Evolutionary conservation across 2,329 filamentous ascomycete genomes (phyloP).

Genomic region (Aspergillus ochraceus): DNA sequence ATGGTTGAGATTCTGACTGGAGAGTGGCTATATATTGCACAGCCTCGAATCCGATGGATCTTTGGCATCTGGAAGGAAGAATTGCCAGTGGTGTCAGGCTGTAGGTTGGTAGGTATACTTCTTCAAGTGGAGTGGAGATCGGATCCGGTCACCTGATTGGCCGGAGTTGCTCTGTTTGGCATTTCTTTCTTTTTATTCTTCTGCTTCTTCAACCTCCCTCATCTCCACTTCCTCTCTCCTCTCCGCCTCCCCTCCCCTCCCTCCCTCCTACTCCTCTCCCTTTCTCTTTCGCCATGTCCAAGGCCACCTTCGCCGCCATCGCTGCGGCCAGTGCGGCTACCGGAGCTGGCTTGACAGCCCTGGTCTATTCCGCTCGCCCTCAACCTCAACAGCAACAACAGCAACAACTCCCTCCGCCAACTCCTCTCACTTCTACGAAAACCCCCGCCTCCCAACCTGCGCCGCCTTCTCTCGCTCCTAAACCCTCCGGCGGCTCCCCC

Average conservation of each 20-base stretch:
- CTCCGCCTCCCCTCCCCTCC: not conserved
- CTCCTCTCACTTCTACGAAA: constrained; percentile 26
- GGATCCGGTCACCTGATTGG: constrained; percentile 4
- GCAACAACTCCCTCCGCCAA: constrained; percentile 26
- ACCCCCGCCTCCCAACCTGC: constrained; percentile 42
- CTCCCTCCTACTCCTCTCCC: not conserved
- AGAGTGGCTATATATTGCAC: not conserved
- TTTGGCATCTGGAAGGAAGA: too few species aligned
- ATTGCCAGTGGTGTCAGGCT: too few species aligned
- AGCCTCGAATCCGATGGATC: too few species aligned
- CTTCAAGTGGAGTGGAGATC: not conserved
- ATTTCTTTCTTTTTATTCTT: constrained; percentile 3
- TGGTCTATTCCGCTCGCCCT: constrained; percentile 60
- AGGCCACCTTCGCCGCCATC: constrained; percentile 72
- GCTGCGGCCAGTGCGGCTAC: constrained; percentile 74
- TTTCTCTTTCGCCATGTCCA: constrained; percentile 64
- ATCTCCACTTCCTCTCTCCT: constrained; percentile 1
- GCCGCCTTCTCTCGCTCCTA: constrained; percentile 31
- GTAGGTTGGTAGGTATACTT: too few species aligned
- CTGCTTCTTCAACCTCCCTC: not conserved
- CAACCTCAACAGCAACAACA: constrained; percentile 24
- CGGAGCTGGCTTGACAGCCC: constrained; percentile 70
- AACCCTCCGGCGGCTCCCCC: constrained; percentile 38
- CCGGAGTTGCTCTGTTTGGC: not conserved
- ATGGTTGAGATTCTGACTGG: too few species aligned